Conservation (phyloP, 345 rosid genomes). For the Hevea brasiliensis region DNA sequence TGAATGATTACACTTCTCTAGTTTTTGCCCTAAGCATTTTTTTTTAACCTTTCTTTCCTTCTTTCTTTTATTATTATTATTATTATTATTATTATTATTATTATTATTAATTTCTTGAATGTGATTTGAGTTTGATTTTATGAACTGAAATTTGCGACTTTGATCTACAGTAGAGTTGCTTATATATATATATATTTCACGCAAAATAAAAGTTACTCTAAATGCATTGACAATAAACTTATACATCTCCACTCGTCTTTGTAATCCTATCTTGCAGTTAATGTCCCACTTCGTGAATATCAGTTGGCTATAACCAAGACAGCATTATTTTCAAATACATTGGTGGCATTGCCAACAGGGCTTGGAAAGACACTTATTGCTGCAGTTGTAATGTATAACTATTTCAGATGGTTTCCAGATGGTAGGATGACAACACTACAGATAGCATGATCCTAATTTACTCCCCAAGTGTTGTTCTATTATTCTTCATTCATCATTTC, state of each 20-base stretch:
- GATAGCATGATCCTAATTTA: background rate
- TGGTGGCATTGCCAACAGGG: slow-evolving; percentile 91
- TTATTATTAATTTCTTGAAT: background rate
- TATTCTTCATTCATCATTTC: background rate
- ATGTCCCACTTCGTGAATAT: slow-evolving; percentile 80
- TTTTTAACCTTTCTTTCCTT: too few species aligned
- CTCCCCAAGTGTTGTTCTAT: background rate
- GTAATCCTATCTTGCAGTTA: slow-evolving; percentile 41
- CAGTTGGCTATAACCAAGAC: slow-evolving; percentile 80
- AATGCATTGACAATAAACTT: background rate
- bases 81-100: too few species aligned
- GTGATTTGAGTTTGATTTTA: slow-evolving; percentile 10
- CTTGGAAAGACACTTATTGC: slow-evolving; percentile 97
- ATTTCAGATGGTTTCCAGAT: slow-evolving; percentile 93
- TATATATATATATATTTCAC: background rate
- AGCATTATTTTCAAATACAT: slow-evolving; percentile 83
- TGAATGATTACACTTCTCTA: too few species aligned
- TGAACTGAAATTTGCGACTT: background rate
- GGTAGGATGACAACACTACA: slow-evolving; percentile 40
- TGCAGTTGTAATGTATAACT: slow-evolving; percentile 89
- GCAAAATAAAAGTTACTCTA: background rate
- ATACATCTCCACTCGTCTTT: background rate
- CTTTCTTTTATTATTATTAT: too few species aligned
- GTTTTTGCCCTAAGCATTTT: too few species aligned
- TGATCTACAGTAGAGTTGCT: background rate